A percentile compares a stretch with the other conserved stretches of the same genome.
Conservation (phyloP, 305 asterid genomes). For the Euphrasia arctica region DNA sequence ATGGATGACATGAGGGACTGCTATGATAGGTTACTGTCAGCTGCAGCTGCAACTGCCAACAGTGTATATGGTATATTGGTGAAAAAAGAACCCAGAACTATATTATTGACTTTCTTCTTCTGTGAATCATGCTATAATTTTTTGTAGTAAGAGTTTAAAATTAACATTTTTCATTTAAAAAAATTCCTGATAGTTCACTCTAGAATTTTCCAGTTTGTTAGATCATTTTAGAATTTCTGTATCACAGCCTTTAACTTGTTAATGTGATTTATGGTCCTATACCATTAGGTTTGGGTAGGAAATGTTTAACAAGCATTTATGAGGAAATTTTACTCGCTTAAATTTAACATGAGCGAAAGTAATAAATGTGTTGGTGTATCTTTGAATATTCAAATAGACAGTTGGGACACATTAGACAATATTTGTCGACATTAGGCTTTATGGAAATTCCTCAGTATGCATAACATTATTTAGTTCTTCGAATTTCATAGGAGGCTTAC, state of each 20-base stretch:
- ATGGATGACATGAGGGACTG: constrained; percentile 92
- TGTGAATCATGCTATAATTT: constrained; percentile 19
- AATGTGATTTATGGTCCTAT: neutral
- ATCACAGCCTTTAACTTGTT: constrained; percentile 4
- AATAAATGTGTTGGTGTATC: neutral
- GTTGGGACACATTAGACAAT: too few relatives aligned
- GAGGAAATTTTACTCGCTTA: neutral
- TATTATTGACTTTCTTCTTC: constrained; percentile 18
- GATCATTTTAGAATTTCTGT: constrained; percentile 18
- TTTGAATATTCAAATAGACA: neutral
- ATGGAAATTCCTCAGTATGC: too few relatives aligned
- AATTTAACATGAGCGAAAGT: neutral
- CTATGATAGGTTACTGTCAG: constrained; percentile 91
- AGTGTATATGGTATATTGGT: constrained; percentile 69
- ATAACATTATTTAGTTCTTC: too few relatives aligned
- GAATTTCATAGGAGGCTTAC: too few relatives aligned
- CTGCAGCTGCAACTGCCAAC: constrained; percentile 94
- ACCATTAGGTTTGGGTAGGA: constrained; percentile 18
- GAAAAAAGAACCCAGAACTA: constrained; percentile 15
- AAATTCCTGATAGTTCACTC: constrained; percentile 1
- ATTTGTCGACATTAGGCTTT: too few relatives aligned
- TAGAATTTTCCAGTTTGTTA: constrained; percentile 5
- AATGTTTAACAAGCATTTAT: neutral
- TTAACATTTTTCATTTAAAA: constrained; percentile 8
- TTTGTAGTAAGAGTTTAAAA: constrained; percentile 5